Percentiles rank a stretch among this genome's conserved stretches.
Conservation (phyloP, 352 stramenopile species). For the Phytophthora sp. region DNA sequence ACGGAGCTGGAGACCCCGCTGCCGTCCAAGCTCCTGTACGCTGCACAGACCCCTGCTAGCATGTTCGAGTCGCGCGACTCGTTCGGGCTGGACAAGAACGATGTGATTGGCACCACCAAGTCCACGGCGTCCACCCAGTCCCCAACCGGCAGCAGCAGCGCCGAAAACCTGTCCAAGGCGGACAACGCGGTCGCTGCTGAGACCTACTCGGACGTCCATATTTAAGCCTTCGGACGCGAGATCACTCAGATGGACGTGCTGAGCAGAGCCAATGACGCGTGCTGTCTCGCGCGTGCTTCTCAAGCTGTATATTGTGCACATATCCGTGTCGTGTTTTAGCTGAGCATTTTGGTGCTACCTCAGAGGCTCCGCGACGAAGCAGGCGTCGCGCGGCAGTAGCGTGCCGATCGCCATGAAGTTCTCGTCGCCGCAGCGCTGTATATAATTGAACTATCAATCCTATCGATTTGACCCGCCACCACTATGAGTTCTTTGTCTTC, state of each 20-base stretch:
- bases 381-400: conserved; percentile 17
- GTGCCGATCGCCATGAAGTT: conserved; percentile 40
- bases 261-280: not conserved
- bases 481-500: not conserved
- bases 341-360: conserved; percentile 18
- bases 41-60: conserved; percentile 36
- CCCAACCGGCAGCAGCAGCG: conserved; percentile 23
- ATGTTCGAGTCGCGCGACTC: conserved; percentile 52
- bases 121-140: conserved; percentile 38
- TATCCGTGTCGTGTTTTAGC: conserved; percentile 28
- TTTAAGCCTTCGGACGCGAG: conserved; percentile 29
- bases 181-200: conserved; percentile 20
- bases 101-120: conserved; percentile 30
- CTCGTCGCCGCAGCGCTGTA: conserved; percentile 51
- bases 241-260: not conserved
- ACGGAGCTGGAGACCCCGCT: conserved; percentile 51
- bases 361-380: conserved; percentile 18
- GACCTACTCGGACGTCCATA: conserved; percentile 61
- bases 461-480: conserved; percentile 19
- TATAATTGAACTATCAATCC: conserved; percentile 29
- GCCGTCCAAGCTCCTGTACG: conserved; percentile 44
- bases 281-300: conserved; percentile 4
- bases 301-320: conserved; percentile 37
- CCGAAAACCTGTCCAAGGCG: conserved; percentile 23
- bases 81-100: conserved; percentile 47